phyloP scores from a whole-genome alignment of 441 rosid species.

The Aquilaria agallochum region DNA sequence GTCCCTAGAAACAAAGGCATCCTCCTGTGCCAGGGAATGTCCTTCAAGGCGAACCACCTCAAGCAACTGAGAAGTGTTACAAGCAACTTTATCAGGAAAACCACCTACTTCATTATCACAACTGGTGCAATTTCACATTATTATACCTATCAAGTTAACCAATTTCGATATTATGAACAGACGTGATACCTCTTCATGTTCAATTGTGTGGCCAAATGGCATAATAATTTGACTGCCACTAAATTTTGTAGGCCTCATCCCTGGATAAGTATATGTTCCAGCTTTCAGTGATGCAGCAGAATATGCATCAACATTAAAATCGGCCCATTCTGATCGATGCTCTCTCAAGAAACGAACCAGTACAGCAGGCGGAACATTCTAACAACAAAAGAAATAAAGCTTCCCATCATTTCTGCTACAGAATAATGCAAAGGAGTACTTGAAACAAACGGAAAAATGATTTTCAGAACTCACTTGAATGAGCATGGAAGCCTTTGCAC shows the following conservation, averaged over 20 bases:
- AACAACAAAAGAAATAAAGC: conserved; percentile 11
- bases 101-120: too few relatives aligned
- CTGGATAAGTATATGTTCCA: conserved; percentile 77
- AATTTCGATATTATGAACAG: too few relatives aligned
- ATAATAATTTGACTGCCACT: conserved; percentile 92
- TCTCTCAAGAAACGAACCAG: conserved; percentile 92
- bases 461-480: conserved; percentile 61
- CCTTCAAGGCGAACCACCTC: conserved; percentile 96
- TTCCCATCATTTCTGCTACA: conserved; percentile 3
- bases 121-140: too few relatives aligned
- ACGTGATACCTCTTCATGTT: conserved; percentile 81
- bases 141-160: too few relatives aligned
- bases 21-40: conserved; percentile 88
- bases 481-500: conserved; percentile 98
- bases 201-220: conserved; percentile 97
- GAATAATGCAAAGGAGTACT: not conserved
- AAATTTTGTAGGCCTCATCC: conserved; percentile 91
- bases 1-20: conserved; percentile 81
- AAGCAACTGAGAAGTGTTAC: conserved; percentile 45
- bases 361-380: conserved; percentile 97
- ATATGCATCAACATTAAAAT: conserved; percentile 94
- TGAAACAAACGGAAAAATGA: not conserved
- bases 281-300: conserved; percentile 87
- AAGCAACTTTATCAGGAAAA: too few relatives aligned
- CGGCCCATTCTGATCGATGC: conserved; percentile 99